Percentiles rank a stretch among this genome's conserved stretches.
Conservation (phyloP, 2,329 filamentous ascomycete genomes). For the Fusarium concolor region DNA sequence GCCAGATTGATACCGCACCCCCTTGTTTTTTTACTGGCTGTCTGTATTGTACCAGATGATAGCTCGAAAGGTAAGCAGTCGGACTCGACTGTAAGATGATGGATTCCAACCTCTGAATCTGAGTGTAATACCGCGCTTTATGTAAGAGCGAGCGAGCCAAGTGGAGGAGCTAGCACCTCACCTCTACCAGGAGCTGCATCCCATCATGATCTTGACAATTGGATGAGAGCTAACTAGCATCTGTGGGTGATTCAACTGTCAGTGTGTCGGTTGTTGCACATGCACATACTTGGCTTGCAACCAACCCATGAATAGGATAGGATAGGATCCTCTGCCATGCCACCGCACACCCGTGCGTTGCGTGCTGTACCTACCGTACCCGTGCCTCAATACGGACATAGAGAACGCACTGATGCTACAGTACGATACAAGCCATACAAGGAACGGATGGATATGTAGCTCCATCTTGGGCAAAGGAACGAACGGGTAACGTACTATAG, state of each 20-base stretch:
- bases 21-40: slow-evolving; percentile 3
- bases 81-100: slow-evolving; percentile 4
- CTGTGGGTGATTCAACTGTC: slow-evolving; percentile 20
- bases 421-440: slow-evolving; percentile 7
- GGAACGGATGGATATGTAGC: slow-evolving; percentile 33
- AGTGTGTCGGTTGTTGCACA: slow-evolving; percentile 24
- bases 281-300: background rate
- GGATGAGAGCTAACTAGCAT: background rate
- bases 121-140: slow-evolving; percentile 28
- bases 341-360: slow-evolving; percentile 17
- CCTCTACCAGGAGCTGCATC: background rate
- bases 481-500: too few species aligned
- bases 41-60: background rate
- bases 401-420: slow-evolving; percentile 30
- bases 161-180: slow-evolving; percentile 13
- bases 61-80: slow-evolving; percentile 21
- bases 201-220: slow-evolving; percentile 18
- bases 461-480: slow-evolving; percentile 31
- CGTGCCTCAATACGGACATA: slow-evolving; percentile 12
- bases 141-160: slow-evolving; percentile 15
- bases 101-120: background rate
- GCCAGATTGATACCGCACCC: slow-evolving; percentile 19
- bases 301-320: too few species aligned
- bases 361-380: background rate
- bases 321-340: slow-evolving; percentile 24